These are phyloP conservation scores for Puccinia polysora DNA, from an alignment of 1,284 basidiomycete genomes.

Conservation along the genomic window DNA sequence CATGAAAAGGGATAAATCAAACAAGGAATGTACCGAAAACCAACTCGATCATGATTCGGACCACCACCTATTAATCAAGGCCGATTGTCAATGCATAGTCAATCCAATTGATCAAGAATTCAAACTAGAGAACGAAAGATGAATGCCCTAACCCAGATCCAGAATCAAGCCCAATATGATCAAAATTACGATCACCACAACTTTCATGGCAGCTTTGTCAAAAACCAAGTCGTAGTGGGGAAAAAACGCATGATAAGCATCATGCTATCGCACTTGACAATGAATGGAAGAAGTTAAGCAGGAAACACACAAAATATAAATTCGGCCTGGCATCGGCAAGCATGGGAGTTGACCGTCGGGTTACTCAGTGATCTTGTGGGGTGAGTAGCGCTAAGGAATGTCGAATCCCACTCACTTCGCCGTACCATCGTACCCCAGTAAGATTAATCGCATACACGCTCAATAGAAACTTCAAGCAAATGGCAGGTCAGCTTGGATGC, in stretches of 20 bases:
- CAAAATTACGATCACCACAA: slow-evolving; percentile 55
- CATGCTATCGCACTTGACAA: too few relatives aligned
- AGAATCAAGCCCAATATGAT: slow-evolving; percentile 65
- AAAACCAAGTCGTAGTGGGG: neutral
- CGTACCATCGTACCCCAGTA: slow-evolving; percentile 63
- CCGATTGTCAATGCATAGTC: neutral
- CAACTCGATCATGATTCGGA: slow-evolving; percentile 57
- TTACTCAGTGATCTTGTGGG: neutral
- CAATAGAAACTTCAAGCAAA: slow-evolving; percentile 30
- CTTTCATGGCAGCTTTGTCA: slow-evolving; percentile 24
- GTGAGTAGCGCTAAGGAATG: too few relatives aligned
- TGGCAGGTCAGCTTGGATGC: neutral
- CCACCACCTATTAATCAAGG: slow-evolving; percentile 59
- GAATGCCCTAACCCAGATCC: slow-evolving; percentile 68
- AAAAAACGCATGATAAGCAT: neutral
- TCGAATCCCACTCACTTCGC: slow-evolving; percentile 56
- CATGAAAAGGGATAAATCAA: neutral
- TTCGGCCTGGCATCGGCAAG: slow-evolving; percentile 35
- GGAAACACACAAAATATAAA: slow-evolving; percentile 23
- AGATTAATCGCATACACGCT: slow-evolving; percentile 44
- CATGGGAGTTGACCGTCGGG: slow-evolving; percentile 7
- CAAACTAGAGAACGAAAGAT: neutral
- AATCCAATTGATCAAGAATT: neutral
- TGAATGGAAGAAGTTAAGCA: too few relatives aligned
- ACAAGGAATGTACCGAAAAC: slow-evolving; percentile 53